Conservation (phyloP, 2,329 filamentous ascomycete species). For the Neoscytalidium dimidiatum region DNA sequence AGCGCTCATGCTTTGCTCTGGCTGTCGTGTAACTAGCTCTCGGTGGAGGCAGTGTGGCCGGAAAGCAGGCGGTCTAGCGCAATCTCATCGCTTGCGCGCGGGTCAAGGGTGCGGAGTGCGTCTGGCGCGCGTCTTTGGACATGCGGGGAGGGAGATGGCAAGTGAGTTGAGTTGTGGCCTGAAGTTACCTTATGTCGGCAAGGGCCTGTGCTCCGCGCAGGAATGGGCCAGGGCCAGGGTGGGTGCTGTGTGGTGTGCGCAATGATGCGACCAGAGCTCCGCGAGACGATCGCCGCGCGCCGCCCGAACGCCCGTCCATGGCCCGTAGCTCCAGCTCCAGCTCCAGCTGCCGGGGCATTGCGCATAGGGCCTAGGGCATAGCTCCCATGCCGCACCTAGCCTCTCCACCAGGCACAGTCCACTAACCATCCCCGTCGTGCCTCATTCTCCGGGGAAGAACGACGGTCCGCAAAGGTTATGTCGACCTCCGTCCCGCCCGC, state of each 20-base stretch:
- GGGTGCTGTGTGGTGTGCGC: too few relatives aligned
- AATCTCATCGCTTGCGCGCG: conserved; percentile 20
- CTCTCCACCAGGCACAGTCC: not conserved
- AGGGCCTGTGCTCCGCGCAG: conserved; percentile 1
- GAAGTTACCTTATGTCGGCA: conserved; percentile 8
- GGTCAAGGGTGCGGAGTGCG: conserved; percentile 8
- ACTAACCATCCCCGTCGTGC: conserved; percentile 14
- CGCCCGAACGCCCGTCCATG: not conserved
- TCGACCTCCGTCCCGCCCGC: conserved; percentile 2
- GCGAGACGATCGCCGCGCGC: not conserved
- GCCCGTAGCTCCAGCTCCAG: conserved; percentile 1
- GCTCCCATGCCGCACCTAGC: too few relatives aligned
- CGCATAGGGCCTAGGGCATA: too few relatives aligned
- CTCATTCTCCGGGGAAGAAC: conserved; percentile 9
- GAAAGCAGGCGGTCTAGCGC: conserved; percentile 11
- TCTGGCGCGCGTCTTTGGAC: conserved; percentile 11
- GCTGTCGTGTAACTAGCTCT: conserved; percentile 14
- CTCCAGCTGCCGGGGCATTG: too few relatives aligned
- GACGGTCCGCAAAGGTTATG: conserved; percentile 15
- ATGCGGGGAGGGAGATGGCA: conserved; percentile 11
- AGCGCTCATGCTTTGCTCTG: conserved; percentile 21
- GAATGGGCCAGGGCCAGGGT: conserved; percentile 7
- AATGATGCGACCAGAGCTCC: not conserved
- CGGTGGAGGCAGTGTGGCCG: not conserved
- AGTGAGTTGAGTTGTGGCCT: conserved; percentile 13